Evolutionary conservation across 2,329 filamentous ascomycete species (phyloP).

Genomic region (Calonectria hongkongensis): DNA sequence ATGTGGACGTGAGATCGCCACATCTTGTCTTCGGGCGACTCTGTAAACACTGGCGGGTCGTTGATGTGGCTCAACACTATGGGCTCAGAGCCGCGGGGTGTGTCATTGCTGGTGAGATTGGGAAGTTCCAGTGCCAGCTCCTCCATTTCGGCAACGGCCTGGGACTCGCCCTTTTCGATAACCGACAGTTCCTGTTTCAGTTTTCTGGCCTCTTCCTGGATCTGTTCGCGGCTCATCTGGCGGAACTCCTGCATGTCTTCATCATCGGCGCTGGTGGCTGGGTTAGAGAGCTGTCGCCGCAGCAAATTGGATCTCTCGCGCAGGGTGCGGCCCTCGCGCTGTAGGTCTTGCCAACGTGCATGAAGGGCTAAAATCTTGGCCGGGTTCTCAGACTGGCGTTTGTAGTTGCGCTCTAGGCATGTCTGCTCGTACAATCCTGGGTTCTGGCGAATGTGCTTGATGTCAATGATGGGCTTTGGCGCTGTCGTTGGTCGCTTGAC

Average conservation of each 20-base stretch:
- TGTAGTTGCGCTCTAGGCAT: slow-evolving; percentile 90
- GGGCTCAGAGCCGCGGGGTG: slow-evolving; percentile 82
- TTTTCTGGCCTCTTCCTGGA: slow-evolving; percentile 78
- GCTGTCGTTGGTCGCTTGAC: slow-evolving; percentile 78
- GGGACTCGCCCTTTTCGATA: slow-evolving; percentile 78
- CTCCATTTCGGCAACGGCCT: slow-evolving; percentile 79
- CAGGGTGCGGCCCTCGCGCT: slow-evolving; percentile 75
- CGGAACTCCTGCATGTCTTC: slow-evolving; percentile 61
- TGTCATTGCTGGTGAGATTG: slow-evolving; percentile 87
- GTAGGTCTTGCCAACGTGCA: slow-evolving; percentile 75
- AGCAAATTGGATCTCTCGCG: slow-evolving; percentile 81
- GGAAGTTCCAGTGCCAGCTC: slow-evolving; percentile 85
- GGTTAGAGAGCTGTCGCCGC: slow-evolving; percentile 72
- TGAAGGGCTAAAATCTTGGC: slow-evolving; percentile 74
- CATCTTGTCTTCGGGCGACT: slow-evolving; percentile 58
- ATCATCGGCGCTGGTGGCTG: slow-evolving; percentile 67
- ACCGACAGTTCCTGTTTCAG: slow-evolving; percentile 78
- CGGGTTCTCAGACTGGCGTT: slow-evolving; percentile 71
- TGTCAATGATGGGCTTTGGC: slow-evolving; percentile 86
- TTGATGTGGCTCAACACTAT: slow-evolving; percentile 87
- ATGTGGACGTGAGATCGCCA: slow-evolving; percentile 90
- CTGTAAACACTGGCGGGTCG: slow-evolving; percentile 71
- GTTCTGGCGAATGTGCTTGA: slow-evolving; percentile 93
- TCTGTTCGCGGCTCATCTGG: slow-evolving; percentile 66
- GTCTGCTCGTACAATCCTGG: slow-evolving; percentile 87